phyloP scores from a whole-genome alignment of 2,329 filamentous ascomycete species.

The Arachnopeziza araneosa region DNA sequence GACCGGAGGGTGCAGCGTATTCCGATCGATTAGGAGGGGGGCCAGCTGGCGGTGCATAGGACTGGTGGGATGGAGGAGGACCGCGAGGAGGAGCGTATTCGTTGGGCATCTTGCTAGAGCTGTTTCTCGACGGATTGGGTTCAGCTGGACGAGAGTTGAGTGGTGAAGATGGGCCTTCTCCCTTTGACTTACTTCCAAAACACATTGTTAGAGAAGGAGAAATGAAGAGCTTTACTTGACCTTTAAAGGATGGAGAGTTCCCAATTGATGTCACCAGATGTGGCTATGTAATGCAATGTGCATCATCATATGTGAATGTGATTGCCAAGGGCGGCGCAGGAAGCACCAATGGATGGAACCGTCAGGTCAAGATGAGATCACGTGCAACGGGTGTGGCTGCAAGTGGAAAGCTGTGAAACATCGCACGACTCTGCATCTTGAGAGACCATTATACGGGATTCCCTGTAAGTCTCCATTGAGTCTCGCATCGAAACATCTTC shows the following conservation, averaged over 20 bases:
- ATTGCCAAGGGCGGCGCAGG: constrained; percentile 8
- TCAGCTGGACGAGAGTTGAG: constrained; percentile 23
- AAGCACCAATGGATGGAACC: background rate
- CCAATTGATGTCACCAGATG: constrained; percentile 2
- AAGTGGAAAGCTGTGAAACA: background rate
- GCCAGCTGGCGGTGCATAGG: constrained; percentile 34
- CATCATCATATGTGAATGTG: background rate
- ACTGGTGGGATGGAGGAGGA: constrained; percentile 19
- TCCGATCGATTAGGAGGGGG: constrained; percentile 25
- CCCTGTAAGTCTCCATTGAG: too few relatives aligned
- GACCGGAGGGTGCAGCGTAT: constrained; percentile 29
- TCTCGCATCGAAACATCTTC: too few relatives aligned
- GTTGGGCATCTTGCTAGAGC: constrained; percentile 22
- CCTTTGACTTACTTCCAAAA: constrained; percentile 24
- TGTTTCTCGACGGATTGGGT: constrained; percentile 8
- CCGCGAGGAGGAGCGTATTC: constrained; percentile 22
- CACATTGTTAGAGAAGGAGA: constrained; percentile 19
- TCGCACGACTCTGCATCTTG: background rate
- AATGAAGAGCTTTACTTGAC: constrained; percentile 7
- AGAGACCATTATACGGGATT: too few relatives aligned
- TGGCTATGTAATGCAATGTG: background rate
- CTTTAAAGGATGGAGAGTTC: constrained; percentile 1
- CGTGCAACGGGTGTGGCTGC: background rate
- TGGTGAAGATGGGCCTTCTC: constrained; percentile 16
- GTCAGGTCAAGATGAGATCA: background rate